A percentile compares a stretch with the other conserved stretches of the same genome.
phyloP scores from a whole-genome alignment of 2,329 filamentous ascomycete species.

The Didymella lethalis region DNA sequence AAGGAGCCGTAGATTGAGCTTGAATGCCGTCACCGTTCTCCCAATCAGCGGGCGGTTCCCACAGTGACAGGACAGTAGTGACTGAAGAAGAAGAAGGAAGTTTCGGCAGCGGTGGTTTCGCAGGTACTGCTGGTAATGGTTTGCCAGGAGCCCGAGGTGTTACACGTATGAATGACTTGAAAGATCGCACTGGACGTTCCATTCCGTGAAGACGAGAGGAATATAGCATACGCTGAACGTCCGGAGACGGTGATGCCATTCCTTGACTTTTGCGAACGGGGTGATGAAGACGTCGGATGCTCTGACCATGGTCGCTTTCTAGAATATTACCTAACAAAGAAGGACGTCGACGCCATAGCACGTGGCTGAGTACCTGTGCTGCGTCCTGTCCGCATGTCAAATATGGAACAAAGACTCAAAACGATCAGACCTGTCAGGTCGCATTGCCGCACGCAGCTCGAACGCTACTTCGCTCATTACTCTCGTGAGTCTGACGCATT shows the following conservation, averaged over 20 bases:
- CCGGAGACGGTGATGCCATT: slow-evolving; percentile 39
- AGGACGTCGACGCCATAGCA: slow-evolving; percentile 22
- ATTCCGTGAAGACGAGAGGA: slow-evolving; percentile 43
- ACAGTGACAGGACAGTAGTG: slow-evolving; percentile 23
- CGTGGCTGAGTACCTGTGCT: slow-evolving; percentile 31
- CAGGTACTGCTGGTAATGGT: slow-evolving; percentile 33
- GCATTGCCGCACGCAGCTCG: slow-evolving; percentile 14
- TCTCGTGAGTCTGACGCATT: neutral
- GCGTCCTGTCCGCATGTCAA: slow-evolving; percentile 19
- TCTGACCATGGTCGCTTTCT: slow-evolving; percentile 29
- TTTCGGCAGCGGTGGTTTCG: slow-evolving; percentile 21
- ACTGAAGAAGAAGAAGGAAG: slow-evolving; percentile 14
- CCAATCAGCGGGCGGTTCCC: slow-evolving; percentile 43
- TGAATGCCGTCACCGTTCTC: slow-evolving; percentile 17
- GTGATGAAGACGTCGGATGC: slow-evolving; percentile 14
- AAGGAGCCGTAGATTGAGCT: neutral
- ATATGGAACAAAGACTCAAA: slow-evolving; percentile 38
- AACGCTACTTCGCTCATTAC: slow-evolving; percentile 7
- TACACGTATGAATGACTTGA: slow-evolving; percentile 42
- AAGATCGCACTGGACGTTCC: slow-evolving; percentile 44
- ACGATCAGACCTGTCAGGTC: slow-evolving; percentile 6
- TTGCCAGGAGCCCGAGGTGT: slow-evolving; percentile 29
- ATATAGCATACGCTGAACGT: slow-evolving; percentile 33
- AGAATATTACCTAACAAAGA: slow-evolving; percentile 46
- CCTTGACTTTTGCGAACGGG: slow-evolving; percentile 34